These are phyloP conservation scores for Ceratocystis huliohia DNA, from an alignment of 2,329 filamentous ascomycete genomes.

Conservation along the genomic window DNA sequence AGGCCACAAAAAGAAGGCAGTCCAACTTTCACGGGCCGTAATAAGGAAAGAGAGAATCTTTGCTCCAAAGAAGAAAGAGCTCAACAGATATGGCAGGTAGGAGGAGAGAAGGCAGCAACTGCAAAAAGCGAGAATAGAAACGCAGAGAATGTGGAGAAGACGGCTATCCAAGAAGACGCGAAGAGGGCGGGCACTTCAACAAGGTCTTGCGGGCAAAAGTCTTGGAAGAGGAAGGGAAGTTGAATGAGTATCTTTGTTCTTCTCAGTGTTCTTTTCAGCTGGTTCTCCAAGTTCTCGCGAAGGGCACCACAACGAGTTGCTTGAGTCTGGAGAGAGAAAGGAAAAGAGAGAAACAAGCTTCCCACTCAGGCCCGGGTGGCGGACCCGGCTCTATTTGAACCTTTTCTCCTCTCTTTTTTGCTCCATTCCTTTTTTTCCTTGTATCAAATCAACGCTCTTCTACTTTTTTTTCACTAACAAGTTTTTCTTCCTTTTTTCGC, in stretches of 20 bases:
- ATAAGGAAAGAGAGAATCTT: background rate
- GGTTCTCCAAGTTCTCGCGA: slow-evolving; percentile 21
- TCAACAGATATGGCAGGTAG: slow-evolving; percentile 20
- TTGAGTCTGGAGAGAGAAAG: slow-evolving; percentile 19
- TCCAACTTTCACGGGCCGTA: background rate
- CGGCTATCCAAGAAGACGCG: slow-evolving; percentile 13
- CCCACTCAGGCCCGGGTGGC: slow-evolving; percentile 6
- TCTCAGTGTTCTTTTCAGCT: slow-evolving; percentile 20
- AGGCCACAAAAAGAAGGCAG: background rate
- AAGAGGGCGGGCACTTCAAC: background rate
- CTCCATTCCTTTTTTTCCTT: background rate
- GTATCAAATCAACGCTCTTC: background rate
- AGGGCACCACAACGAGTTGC: slow-evolving; percentile 19
- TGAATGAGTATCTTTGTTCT: slow-evolving; percentile 2
- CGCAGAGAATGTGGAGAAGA: slow-evolving; percentile 14
- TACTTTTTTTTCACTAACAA: background rate
- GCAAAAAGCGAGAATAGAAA: slow-evolving; percentile 13
- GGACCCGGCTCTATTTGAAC: slow-evolving; percentile 16
- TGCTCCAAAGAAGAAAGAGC: background rate
- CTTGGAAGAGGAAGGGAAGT: background rate
- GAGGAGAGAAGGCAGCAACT: background rate
- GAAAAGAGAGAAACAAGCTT: background rate
- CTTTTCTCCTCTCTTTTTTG: background rate
- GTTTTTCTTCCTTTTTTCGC: background rate
- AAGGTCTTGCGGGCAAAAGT: background rate